These are phyloP conservation scores for Pseudotulostoma volvatum DNA, from an alignment of 495 filamentous ascomycete genomes.

Conservation along the genomic window DNA sequence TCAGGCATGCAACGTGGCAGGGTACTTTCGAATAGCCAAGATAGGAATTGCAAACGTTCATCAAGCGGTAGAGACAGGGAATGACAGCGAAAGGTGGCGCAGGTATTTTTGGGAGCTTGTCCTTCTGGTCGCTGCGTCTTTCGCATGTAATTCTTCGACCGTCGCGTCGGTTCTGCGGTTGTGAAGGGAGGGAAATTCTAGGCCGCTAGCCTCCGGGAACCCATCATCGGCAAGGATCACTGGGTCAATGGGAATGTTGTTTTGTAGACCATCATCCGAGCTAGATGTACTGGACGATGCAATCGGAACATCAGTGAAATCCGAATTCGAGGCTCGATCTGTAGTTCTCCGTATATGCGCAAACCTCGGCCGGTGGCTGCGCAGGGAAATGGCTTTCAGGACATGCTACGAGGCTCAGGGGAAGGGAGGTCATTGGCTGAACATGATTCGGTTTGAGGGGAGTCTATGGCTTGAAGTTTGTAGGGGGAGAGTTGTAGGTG, in stretches of 20 bases:
- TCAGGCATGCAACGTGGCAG: conserved; percentile 7
- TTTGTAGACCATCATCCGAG: conserved; percentile 6
- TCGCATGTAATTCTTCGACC: conserved; percentile 4
- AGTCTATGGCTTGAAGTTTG: conserved; percentile 6
- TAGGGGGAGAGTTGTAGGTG: not conserved
- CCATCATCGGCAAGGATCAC: conserved; percentile 7
- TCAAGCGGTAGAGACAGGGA: conserved; percentile 8
- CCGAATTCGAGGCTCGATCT: no score
- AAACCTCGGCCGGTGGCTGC: conserved; percentile 9
- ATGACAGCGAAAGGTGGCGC: conserved; percentile 7
- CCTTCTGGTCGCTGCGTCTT: conserved; percentile 4
- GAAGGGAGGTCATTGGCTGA: conserved; percentile 1
- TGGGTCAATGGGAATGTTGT: conserved; percentile 9
- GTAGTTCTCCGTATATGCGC: no score
- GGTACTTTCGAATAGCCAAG: conserved; percentile 11
- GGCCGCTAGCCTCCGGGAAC: conserved; percentile 2
- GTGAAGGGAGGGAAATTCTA: conserved; percentile 1
- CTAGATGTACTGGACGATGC: conserved; percentile 10
- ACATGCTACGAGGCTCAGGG: conserved; percentile 4
- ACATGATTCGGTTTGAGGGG: conserved; percentile 3
- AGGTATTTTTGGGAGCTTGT: conserved; percentile 4
- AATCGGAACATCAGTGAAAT: no score
- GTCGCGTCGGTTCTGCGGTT: conserved; percentile 1
- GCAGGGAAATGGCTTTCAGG: conserved; percentile 10
- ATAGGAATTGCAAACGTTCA: conserved; percentile 10